These are phyloP conservation scores for Acacia pycnantha DNA, from an alignment of 331 rosid species.

Conservation along the genomic window DNA sequence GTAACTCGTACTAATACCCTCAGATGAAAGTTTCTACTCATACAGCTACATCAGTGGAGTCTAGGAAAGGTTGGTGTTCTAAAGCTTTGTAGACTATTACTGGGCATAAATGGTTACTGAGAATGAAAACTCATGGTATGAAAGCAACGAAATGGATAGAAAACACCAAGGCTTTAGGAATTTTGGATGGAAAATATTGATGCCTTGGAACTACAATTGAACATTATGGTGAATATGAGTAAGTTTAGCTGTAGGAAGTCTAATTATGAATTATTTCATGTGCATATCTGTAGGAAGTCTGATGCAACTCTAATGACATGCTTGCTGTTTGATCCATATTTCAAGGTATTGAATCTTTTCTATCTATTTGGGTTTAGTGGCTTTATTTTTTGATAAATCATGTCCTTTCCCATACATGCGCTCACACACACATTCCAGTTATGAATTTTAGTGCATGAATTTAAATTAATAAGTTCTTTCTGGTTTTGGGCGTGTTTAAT, in stretches of 20 bases:
- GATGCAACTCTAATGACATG: constrained; percentile 89
- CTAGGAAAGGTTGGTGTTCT: constrained; percentile 51
- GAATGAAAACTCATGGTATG: not conserved
- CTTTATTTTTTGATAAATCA: not conserved
- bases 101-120: not conserved
- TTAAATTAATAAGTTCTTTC: not conserved
- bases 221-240: too few species aligned
- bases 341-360: constrained; percentile 60
- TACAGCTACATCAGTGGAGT: constrained; percentile 25
- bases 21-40: constrained; percentile 44
- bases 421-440: not conserved
- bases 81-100: not conserved
- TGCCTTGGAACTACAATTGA: too few species aligned
- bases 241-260: too few species aligned
- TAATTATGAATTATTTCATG: constrained; percentile 21
- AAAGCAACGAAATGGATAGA: too few species aligned
- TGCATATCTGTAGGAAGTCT: constrained; percentile 60
- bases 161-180: too few species aligned
- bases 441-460: not conserved
- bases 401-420: not conserved
- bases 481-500: not conserved
- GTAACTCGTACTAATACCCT: constrained; percentile 18
- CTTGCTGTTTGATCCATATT: constrained; percentile 81
- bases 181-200: too few species aligned
- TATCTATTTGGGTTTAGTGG: constrained; percentile 13